Percentiles rank a stretch among this genome's conserved stretches.
Conservation (phyloP, 2,329 filamentous ascomycete species). For the Aspergillus transmontanensis region DNA sequence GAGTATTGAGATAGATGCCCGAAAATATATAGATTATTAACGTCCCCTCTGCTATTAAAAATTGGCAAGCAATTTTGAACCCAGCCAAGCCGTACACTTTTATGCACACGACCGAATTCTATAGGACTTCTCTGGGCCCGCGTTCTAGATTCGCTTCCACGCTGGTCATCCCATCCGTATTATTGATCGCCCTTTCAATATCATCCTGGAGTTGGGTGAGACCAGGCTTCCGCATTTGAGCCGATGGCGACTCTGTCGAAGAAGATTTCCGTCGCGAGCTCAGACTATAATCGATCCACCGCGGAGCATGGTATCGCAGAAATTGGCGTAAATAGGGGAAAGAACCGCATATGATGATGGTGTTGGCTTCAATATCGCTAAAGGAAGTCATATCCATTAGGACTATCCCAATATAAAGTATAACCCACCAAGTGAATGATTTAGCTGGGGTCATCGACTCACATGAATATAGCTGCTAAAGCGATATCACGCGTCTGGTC, state of each 20-base stretch:
- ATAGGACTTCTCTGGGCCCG: neutral
- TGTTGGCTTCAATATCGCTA: constrained; percentile 5
- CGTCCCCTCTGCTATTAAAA: neutral
- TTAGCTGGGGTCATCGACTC: neutral
- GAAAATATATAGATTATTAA: neutral
- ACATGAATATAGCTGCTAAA: constrained; percentile 19
- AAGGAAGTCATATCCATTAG: neutral
- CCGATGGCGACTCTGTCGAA: neutral
- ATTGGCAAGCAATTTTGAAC: neutral
- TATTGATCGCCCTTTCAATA: neutral
- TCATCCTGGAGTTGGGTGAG: constrained; percentile 1
- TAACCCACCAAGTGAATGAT: neutral
- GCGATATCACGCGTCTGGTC: constrained; percentile 22
- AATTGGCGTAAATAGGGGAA: constrained; percentile 4
- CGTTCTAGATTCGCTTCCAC: neutral
- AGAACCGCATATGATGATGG: constrained; percentile 1
- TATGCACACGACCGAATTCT: neutral
- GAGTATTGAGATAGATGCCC: neutral
- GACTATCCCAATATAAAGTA: neutral
- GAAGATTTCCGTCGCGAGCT: neutral
- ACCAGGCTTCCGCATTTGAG: neutral
- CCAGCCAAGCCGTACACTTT: neutral
- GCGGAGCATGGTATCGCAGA: constrained; percentile 2
- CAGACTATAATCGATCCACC: neutral
- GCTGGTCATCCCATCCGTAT: neutral